Base-by-base conservation (phyloP, 2,329 filamentous ascomycete genomes). In the Graphiopsis chlorocephala region DNA sequence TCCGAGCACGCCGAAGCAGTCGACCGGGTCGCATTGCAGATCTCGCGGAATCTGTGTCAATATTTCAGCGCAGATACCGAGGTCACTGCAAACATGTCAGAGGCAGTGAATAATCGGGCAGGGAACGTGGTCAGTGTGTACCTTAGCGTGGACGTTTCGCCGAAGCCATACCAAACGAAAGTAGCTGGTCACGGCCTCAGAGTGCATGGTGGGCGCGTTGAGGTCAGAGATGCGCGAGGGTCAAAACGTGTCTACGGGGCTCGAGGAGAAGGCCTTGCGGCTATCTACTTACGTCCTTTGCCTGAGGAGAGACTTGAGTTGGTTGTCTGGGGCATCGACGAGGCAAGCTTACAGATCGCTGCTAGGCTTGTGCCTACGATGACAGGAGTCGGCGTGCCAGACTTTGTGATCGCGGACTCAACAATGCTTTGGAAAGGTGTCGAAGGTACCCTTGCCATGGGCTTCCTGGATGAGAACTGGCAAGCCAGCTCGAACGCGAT, bases 391-490 rank as follows among this genome's bases (percentile, higher is more conserved):
- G 84, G 85, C 0, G 83, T 85, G 68, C 85, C 85, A 14, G 84
- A 87, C 68, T 86, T 86, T 68, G 76, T 87, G 4, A 72, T 87
- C 2, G 68, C 84, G 29, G 77, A 80, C 50, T 70, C 75, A 61
- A 77, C 73, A 26, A 81, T 81, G 71, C 76, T 78, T 64, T 84
- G 81, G 81, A 80, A 79, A 67, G 85, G 84, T 1, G 73, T 82
- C 52, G 83, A 80, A 50, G 84, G 84, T 5, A 77, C 80, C 5
- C 71, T 84, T 64, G 83, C 83, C 2, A 78, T 86, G 75, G 85
- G 85, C 0, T 86, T 84, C 72, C 82, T 87, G 67, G 83, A 86
- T 69, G 76, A 77, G 65, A 67, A 73, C n/a, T 87, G 85, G 85
- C 33, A 52, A 29, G 53, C 25, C 17, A 64, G 62, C 45, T 33